phyloP scores from a whole-genome alignment of 2,329 filamentous ascomycete genomes.

The Cercospora sojina region DNA sequence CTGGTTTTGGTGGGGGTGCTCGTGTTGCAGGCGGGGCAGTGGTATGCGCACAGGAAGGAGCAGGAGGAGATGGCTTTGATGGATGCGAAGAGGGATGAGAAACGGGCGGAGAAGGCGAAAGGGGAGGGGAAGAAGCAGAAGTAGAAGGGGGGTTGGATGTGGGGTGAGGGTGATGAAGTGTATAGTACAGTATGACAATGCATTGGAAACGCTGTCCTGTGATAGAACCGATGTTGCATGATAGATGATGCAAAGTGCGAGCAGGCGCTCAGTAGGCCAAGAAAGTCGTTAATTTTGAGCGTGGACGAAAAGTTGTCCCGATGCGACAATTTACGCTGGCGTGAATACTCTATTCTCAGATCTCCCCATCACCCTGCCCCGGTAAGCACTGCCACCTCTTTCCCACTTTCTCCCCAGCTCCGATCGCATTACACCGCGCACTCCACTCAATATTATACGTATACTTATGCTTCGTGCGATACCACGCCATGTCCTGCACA shows the following conservation, averaged over 20 bases:
- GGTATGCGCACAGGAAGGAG: constrained; percentile 97
- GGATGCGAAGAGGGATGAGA: constrained; percentile 55
- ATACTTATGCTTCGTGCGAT: constrained; percentile 17
- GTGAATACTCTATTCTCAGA: neutral
- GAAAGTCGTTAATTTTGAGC: neutral
- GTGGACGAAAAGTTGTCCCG: neutral
- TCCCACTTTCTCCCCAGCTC: constrained; percentile 14
- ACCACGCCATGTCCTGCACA: constrained; percentile 17
- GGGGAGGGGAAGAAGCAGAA: constrained; percentile 37
- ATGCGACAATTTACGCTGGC: neutral
- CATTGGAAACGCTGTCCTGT: neutral
- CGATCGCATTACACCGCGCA: constrained; percentile 16
- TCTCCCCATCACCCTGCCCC: constrained; percentile 2
- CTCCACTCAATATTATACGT: constrained; percentile 24
- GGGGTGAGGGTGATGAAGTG: neutral
- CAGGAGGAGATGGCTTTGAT: constrained; percentile 71
- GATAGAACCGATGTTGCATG: neutral
- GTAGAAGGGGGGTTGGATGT: neutral
- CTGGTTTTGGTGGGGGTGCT: constrained; percentile 88
- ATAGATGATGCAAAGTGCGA: neutral
- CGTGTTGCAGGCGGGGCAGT: constrained; percentile 92
- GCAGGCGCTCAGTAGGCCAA: neutral
- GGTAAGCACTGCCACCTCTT: constrained; percentile 16
- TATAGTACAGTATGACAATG: neutral
- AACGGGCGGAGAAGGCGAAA: constrained; percentile 40